phyloP scores from a whole-genome alignment of 805 yeast species.

The Sugiyamaella floridensis region DNA sequence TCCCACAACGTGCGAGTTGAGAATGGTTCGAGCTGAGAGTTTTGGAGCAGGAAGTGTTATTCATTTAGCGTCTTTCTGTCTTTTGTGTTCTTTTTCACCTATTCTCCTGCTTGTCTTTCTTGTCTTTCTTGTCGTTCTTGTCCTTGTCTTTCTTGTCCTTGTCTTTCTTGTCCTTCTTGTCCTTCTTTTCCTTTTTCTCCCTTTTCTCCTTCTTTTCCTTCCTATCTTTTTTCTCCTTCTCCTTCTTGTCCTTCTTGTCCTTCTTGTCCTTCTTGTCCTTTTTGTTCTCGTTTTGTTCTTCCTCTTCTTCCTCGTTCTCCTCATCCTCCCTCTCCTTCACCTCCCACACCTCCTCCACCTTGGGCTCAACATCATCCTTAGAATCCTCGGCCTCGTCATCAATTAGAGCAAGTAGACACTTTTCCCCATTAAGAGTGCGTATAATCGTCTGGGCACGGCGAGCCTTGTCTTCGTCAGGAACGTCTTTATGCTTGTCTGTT shows the following conservation, averaged over 20 bases:
- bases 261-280: conserved; percentile 11
- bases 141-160: conserved; percentile 13
- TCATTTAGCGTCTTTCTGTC: not conserved
- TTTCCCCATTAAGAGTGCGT: conserved; percentile 14
- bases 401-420: conserved; percentile 12
- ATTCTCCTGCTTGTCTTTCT: conserved; percentile 17
- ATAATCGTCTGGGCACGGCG: conserved; percentile 19
- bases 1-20: too few species aligned
- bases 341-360: conserved; percentile 8
- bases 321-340: conserved; percentile 4
- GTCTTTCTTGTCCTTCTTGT: conserved; percentile 8
- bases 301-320: conserved; percentile 6
- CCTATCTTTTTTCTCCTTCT: conserved; percentile 16
- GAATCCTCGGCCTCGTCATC: conserved; percentile 11
- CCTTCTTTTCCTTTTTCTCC: conserved; percentile 9
- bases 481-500: not conserved
- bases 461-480: conserved; percentile 13
- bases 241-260: conserved; percentile 10
- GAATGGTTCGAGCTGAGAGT: too few species aligned
- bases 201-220: conserved; percentile 15
- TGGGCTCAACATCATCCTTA: conserved; percentile 10
- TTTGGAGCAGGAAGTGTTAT: not conserved
- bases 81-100: conserved; percentile 6
- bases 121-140: conserved; percentile 13
- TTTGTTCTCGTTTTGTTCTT: conserved; percentile 2